These are phyloP conservation scores for Lachancea nothofagi DNA, from an alignment of 805 yeast genomes.

Conservation along the genomic window DNA sequence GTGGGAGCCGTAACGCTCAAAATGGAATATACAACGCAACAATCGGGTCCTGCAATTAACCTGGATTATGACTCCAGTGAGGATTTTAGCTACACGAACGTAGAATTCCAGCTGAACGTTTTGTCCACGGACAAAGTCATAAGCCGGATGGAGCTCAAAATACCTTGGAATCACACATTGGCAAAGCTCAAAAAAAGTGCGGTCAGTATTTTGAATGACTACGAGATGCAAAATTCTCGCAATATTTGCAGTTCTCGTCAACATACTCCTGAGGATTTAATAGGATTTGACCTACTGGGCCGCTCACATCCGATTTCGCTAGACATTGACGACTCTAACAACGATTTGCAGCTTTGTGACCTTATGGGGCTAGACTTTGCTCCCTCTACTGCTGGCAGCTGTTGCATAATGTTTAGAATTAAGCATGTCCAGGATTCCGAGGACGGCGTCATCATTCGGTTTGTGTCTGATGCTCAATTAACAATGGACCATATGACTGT, in stretches of 20 bases:
- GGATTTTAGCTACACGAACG: slow-evolving; percentile 15
- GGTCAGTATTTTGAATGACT: slow-evolving; percentile 14
- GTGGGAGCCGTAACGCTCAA: slow-evolving; percentile 15
- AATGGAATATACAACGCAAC: slow-evolving; percentile 10
- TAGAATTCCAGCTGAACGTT: slow-evolving; percentile 21
- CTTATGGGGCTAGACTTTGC: slow-evolving; percentile 33
- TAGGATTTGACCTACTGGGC: slow-evolving; percentile 24
- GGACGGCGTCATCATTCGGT: slow-evolving; percentile 17
- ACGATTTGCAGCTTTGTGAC: slow-evolving; percentile 24
- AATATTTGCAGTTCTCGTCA: slow-evolving; percentile 15
- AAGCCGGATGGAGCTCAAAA: slow-evolving; percentile 10
- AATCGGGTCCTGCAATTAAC: slow-evolving; percentile 6
- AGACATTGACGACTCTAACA: slow-evolving; percentile 15
- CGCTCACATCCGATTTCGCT: slow-evolving; percentile 13
- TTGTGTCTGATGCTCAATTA: slow-evolving; percentile 24
- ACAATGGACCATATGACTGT: slow-evolving; percentile 21
- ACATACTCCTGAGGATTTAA: slow-evolving; percentile 18
- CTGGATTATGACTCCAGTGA: slow-evolving; percentile 15
- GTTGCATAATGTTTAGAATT: slow-evolving; percentile 29
- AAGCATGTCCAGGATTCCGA: slow-evolving; percentile 19
- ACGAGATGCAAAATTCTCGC: slow-evolving; percentile 14
- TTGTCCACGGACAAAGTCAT: slow-evolving; percentile 19
- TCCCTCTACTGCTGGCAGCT: slow-evolving; percentile 27
- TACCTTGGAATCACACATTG: slow-evolving; percentile 16
- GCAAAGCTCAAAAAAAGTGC: slow-evolving; percentile 17